Conservation (phyloP, 2,329 filamentous ascomycete genomes). For the Talaromyces sp. region DNA sequence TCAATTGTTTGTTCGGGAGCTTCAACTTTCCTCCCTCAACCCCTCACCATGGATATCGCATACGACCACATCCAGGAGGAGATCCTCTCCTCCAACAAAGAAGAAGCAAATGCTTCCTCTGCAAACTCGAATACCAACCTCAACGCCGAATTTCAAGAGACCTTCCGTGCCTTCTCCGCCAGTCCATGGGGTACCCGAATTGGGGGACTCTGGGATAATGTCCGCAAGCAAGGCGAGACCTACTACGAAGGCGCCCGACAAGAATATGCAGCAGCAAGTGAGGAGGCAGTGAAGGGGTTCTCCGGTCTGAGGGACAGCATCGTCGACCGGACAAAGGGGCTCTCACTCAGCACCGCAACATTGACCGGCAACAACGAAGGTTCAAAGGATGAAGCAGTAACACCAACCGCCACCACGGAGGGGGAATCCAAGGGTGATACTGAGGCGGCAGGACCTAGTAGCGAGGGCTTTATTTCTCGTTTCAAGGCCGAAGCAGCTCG, state of each 20-base stretch:
- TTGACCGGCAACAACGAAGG: constrained; percentile 28
- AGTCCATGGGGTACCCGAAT: constrained; percentile 90
- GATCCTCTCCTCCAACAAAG: constrained; percentile 60
- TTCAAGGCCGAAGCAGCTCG: constrained; percentile 78
- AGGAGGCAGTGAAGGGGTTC: constrained; percentile 80
- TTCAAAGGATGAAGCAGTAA: constrained; percentile 32
- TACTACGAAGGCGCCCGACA: constrained; percentile 83
- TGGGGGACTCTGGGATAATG: constrained; percentile 84
- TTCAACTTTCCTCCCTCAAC: constrained; percentile 10
- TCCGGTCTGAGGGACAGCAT: constrained; percentile 69
- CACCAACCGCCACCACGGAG: constrained; percentile 29
- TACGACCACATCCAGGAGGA: constrained; percentile 97
- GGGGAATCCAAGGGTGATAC: constrained; percentile 20
- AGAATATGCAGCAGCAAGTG: constrained; percentile 76
- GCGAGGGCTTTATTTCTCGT: constrained; percentile 70
- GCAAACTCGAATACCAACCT: constrained; percentile 57
- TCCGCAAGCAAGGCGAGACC: constrained; percentile 92
- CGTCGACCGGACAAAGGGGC: constrained; percentile 71
- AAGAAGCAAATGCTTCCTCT: constrained; percentile 49
- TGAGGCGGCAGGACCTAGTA: constrained; percentile 39
- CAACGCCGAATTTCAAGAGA: constrained; percentile 89
- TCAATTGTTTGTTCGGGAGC: constrained; percentile 17
- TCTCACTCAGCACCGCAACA: constrained; percentile 62
- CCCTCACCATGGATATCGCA: constrained; percentile 77
- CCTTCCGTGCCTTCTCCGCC: constrained; percentile 87